Evolutionary conservation across 2,329 filamentous ascomycete species (phyloP), one percentile per base, ranked within the genome.

Genomic region (Ustulina deusta): DNA sequence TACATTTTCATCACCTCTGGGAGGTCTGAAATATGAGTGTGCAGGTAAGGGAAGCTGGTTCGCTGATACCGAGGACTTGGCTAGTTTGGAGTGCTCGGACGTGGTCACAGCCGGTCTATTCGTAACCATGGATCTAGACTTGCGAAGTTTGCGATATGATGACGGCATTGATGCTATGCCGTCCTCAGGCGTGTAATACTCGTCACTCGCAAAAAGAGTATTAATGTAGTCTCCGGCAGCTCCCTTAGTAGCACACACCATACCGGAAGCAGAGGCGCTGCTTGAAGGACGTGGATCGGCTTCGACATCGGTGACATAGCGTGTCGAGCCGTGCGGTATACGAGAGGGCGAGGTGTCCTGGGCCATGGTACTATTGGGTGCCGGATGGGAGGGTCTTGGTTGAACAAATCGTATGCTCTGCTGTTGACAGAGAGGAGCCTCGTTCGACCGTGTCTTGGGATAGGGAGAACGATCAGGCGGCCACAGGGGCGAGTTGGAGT

Each of bases 391-490:
- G 1, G 61, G 32, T 36, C 69, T 72, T 5, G 69, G 56, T 20
- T 67, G 74, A 7, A 84, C 80, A 69, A 88, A 90, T 1, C 88
- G 83, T 48, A 90, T 83, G 71, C 88, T 90, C 63, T 85, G 84
- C 64, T 84, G 83, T 7, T 82, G 82, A 46, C 74, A 78, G 13
- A 86, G 9, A 63, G 56, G 22, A 70, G 75, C 34, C 32, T 72
- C 68, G n/a, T 74, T 74, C 2, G 71, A 72, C 40, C 51, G 60
- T 13, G 67, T 57, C 13, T 71, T 69, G 1, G 57, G 57, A 25
- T 60, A 70, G 56, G 69, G 69, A 10, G 71, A 69, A n/a, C 74
- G 78, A 40, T 71, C 71, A 40, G 78, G 77, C 62, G 79, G 77
- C 77, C 78, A 81, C 10, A 78, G 63, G 1, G 76, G 22, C 2